Percentiles rank a stretch among this genome's conserved stretches.
Conservation (phyloP, 495 filamentous ascomycete genomes). For the Coniosporium apollinis region DNA sequence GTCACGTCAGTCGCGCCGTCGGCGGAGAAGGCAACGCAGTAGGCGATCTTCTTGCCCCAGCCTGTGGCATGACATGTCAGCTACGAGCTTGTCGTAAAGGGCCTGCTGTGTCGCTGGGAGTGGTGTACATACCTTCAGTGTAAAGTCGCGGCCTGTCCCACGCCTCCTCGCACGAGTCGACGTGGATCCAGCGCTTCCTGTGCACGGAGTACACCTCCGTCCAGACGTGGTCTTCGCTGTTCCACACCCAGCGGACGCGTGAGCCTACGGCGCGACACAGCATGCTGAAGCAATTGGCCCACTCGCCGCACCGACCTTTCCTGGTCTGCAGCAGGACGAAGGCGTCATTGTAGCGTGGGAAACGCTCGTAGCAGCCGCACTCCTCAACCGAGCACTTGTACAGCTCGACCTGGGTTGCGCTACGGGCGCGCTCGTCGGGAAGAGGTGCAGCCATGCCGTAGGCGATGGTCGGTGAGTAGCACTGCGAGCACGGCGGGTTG, state of each 20-base stretch:
- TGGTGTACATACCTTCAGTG: conserved; percentile 49
- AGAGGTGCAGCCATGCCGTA: conserved; percentile 68
- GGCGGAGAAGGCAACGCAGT: conserved; percentile 91
- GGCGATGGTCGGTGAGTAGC: conserved; percentile 65
- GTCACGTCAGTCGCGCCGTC: conserved; percentile 95
- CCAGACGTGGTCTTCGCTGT: conserved; percentile 87
- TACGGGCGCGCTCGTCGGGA: conserved; percentile 73
- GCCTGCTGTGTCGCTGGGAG: not conserved
- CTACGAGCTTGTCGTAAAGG: not conserved
- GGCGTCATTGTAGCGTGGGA: conserved; percentile 89
- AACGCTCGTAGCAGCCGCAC: conserved; percentile 69
- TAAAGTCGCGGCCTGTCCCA: conserved; percentile 95
- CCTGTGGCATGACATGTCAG: conserved; percentile 25
- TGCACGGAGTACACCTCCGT: conserved; percentile 95
- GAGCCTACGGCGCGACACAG: conserved; percentile 82
- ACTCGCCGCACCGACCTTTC: conserved; percentile 79
- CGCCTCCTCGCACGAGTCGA: conserved; percentile 83
- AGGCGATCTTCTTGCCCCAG: conserved; percentile 88
- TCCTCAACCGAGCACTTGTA: conserved; percentile 60
- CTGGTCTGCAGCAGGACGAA: conserved; percentile 80
- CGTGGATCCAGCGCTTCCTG: conserved; percentile 88
- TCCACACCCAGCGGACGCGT: conserved; percentile 91
- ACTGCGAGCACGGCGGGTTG: conserved; percentile 72
- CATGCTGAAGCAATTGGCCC: conserved; percentile 99
- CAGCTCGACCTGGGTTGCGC: conserved; percentile 72